phyloP scores from a whole-genome alignment of 2,329 filamentous ascomycete species.

The Zasmidium cellare region DNA sequence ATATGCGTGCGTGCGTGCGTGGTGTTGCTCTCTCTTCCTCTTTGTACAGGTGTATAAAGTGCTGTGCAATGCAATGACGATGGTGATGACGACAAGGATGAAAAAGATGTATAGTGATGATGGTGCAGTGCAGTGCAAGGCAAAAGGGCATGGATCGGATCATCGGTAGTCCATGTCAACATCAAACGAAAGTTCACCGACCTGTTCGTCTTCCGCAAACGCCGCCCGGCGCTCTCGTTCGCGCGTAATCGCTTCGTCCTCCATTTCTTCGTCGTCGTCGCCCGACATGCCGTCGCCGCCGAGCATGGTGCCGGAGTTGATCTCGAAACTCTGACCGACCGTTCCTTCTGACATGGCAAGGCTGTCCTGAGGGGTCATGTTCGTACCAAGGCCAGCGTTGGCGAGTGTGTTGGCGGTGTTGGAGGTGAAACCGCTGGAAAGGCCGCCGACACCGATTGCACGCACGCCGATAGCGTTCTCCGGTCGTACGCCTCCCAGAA shows the following conservation, averaged over 20 bases:
- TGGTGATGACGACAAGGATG: not conserved
- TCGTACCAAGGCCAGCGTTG: slow-evolving; percentile 70
- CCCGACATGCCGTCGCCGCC: slow-evolving; percentile 93
- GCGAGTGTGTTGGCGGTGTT: slow-evolving; percentile 60
- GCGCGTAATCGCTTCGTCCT: slow-evolving; percentile 49
- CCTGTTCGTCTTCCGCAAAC: slow-evolving; percentile 59
- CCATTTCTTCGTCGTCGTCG: slow-evolving; percentile 93
- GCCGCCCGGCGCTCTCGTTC: slow-evolving; percentile 35
- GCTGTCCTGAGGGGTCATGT: slow-evolving; percentile 30
- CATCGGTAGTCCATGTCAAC: slow-evolving; percentile 61
- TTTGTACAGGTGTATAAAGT: slow-evolving; percentile 10
- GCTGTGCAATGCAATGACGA: slow-evolving; percentile 4
- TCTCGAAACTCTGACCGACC: slow-evolving; percentile 35
- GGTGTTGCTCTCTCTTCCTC: not conserved
- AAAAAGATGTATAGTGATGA: not conserved
- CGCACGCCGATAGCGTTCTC: slow-evolving; percentile 84
- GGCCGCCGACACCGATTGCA: slow-evolving; percentile 32
- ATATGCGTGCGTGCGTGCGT: not conserved
- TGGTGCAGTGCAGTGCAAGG: slow-evolving; percentile 10
- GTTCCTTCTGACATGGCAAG: slow-evolving; percentile 35
- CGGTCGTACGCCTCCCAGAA: slow-evolving; percentile 89
- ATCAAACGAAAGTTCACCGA: slow-evolving; percentile 65
- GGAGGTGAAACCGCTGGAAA: slow-evolving; percentile 54
- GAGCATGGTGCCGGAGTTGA: slow-evolving; percentile 47
- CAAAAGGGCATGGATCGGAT: slow-evolving; percentile 26